phyloP scores from a whole-genome alignment of 306 rosid genomes.

The Benincasa hispida region DNA sequence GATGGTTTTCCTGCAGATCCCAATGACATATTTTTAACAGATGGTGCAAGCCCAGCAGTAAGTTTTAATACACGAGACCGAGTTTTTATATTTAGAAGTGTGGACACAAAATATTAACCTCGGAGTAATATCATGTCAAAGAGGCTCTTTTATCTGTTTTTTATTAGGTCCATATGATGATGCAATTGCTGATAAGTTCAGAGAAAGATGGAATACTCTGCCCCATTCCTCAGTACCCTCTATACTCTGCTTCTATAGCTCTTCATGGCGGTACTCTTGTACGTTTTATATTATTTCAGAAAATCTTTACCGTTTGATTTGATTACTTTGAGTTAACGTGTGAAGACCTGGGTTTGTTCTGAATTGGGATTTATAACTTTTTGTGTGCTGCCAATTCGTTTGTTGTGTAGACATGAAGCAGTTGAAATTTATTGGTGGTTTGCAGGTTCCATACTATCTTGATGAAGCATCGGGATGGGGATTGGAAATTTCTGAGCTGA shows the following conservation, averaged over 20 bases:
- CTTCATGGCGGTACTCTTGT: constrained; percentile 58
- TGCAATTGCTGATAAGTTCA: constrained; percentile 49
- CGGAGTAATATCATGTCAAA: background rate
- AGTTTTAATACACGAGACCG: background rate
- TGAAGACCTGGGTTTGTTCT: background rate
- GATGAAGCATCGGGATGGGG: constrained; percentile 91
- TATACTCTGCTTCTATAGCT: constrained; percentile 65
- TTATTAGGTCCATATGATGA: constrained; percentile 55
- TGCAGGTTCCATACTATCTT: constrained; percentile 82
- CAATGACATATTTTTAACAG: constrained; percentile 73
- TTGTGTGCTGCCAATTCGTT: background rate
- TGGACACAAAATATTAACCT: background rate
- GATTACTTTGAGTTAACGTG: background rate
- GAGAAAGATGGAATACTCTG: constrained; percentile 57
- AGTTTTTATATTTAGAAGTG: background rate
- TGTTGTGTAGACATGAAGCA: background rate
- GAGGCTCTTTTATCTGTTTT: background rate
- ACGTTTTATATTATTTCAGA: constrained; percentile 1
- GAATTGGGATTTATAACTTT: background rate
- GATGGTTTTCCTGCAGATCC: constrained; percentile 77
- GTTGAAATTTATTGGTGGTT: background rate
- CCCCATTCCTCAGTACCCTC: constrained; percentile 67
- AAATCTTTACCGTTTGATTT: background rate
- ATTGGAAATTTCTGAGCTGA: constrained; percentile 54
- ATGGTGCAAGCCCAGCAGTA: constrained; percentile 96